Conservation (phyloP, 1,284 basidiomycete species). For the Caloboletus inedulis region DNA sequence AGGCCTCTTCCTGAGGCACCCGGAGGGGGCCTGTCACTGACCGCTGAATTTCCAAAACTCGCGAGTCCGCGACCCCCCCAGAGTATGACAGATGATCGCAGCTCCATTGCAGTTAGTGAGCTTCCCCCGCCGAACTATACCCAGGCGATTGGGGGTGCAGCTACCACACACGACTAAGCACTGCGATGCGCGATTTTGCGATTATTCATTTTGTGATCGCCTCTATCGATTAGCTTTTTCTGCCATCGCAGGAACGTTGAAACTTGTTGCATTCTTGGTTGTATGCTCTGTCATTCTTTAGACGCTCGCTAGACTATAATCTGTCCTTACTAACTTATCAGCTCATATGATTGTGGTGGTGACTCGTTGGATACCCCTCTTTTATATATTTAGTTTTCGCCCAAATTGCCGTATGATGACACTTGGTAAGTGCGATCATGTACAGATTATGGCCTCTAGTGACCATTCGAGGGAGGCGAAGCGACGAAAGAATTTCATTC, state of each 20-base stretch:
- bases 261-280: not conserved
- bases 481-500: not conserved
- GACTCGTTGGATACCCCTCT: not conserved
- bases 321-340: not conserved
- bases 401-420: not conserved
- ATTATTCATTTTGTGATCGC: not conserved
- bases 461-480: not conserved
- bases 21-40: slow-evolving; percentile 19
- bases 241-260: no score
- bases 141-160: slow-evolving; percentile 15
- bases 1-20: slow-evolving; percentile 29
- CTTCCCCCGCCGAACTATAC: slow-evolving; percentile 25
- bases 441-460: not conserved
- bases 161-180: not conserved
- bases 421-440: not conserved
- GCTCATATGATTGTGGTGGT: no score
- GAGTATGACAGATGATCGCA: slow-evolving; percentile 3
- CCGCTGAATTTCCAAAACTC: slow-evolving; percentile 20
- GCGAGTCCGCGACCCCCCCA: slow-evolving; percentile 6
- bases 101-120: slow-evolving; percentile 18
- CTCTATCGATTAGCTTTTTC: not conserved
- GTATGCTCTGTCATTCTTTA: not conserved
- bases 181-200: not conserved
- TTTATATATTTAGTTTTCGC: not conserved
- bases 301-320: not conserved